Base-by-base conservation (phyloP, 768 basidiomycete species). In the Pleurotus djamor region DNA sequence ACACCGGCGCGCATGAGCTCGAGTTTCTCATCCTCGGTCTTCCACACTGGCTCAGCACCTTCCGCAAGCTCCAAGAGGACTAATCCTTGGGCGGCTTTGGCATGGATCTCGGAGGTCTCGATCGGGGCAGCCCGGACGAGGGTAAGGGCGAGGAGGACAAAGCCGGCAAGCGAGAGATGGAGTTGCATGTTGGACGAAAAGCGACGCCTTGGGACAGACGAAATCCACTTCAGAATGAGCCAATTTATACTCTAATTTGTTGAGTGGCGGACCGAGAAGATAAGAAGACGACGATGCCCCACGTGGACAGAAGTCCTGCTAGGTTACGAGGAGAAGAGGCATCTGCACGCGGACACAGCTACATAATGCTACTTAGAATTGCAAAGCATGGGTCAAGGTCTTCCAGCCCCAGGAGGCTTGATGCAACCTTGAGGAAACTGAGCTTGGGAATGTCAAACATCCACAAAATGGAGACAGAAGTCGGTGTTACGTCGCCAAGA, bases 11-110 rank as follows among this genome's bases (percentile, higher is more conserved):
- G 68, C 63, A 72, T 64, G 48, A 77, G 68, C 34, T 71, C 69
- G 32, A 77, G 64, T 61, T 74, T 71, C 60, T 76, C 74, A 7
- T 67, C 71, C 59, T 76, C 76, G 3, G 74, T 74, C 64, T 74
- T 76, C 76, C 77, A 79, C 17, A 75, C 69, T 3, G 76, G 76
- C 6, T 74, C 74, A 4, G 63, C 69, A 16, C 65, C 71, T 44
- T 77, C 77, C 21, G 63, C 65, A 17, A 79, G 66, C 38, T 72
- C 73, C 45, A 79, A 61, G 17, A 77, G 69, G 34, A 72, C 74
- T 43, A 77, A 63, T 32, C 75, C 75, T 54, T 72, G 64, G 0
- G 69, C 66, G 16, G 71, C 63, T 48, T 79, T 76, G 59, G 62
- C 52, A 45, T 59, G 67, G 38, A 79, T 72, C 52, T 77, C 75